Percentiles rank a stretch among this genome's conserved stretches.
phyloP scores from a whole-genome alignment of 805 yeast genomes.

The Suhomyces faveliae region DNA sequence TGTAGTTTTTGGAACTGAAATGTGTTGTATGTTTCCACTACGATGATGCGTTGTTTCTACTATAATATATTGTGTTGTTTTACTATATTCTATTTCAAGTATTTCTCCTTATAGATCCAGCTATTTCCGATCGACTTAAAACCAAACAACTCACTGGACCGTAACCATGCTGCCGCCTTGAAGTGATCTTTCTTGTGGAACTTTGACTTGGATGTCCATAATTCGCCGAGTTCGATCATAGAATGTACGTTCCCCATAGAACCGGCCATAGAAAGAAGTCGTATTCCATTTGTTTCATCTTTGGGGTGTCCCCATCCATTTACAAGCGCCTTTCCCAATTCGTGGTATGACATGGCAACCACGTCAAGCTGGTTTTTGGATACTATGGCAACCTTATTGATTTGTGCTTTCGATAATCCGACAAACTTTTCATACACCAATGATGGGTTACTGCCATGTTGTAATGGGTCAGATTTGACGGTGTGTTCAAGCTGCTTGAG shows the following conservation, averaged over 20 bases:
- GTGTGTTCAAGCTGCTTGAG: slow-evolving; percentile 23
- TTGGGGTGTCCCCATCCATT: slow-evolving; percentile 56
- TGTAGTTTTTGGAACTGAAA: too few species aligned
- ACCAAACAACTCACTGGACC: slow-evolving; percentile 64
- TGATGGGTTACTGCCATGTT: slow-evolving; percentile 13
- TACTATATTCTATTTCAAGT: slow-evolving; percentile 26
- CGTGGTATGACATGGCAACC: slow-evolving; percentile 52
- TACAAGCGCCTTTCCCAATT: slow-evolving; percentile 56
- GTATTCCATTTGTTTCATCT: slow-evolving; percentile 57
- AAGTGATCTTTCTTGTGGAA: slow-evolving; percentile 54
- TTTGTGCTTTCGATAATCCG: slow-evolving; percentile 20
- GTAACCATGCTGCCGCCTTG: slow-evolving; percentile 68
- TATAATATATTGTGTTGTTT: not conserved
- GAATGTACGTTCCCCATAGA: slow-evolving; percentile 67
- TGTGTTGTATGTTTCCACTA: too few species aligned
- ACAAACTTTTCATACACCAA: slow-evolving; percentile 24
- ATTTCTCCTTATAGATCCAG: slow-evolving; percentile 75
- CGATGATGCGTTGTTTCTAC: too few species aligned
- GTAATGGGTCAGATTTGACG: slow-evolving; percentile 26
- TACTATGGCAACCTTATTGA: slow-evolving; percentile 26
- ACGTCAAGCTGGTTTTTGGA: slow-evolving; percentile 43
- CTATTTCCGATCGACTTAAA: slow-evolving; percentile 62
- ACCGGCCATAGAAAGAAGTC: slow-evolving; percentile 62
- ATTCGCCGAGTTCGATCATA: slow-evolving; percentile 64
- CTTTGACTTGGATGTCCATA: slow-evolving; percentile 61